Evolutionary conservation across 371 early-diverging fungal genomes (phyloP), one percentile per base, ranked within the genome.

Genomic region (Apophysomyces elegans): DNA sequence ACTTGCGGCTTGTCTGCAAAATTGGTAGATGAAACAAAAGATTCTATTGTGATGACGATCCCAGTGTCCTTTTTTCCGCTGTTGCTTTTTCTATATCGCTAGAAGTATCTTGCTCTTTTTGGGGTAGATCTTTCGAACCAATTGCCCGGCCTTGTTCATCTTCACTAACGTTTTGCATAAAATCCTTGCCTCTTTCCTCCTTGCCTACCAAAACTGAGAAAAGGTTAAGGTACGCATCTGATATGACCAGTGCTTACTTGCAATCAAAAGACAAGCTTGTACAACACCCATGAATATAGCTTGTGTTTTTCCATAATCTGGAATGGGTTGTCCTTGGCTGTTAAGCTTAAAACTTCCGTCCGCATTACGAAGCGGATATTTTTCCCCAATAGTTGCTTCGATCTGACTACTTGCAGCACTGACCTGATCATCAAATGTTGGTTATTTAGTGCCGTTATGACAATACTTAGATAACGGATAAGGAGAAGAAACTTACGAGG

Each of bases 361-460:
- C 0, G 58, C 56, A 36, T 72, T 72, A n/a, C 61, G 56, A 5
- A 76, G 39, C 7, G 69, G 74, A 39, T 75, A 75, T 41, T 58
- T 65, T 39, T 84, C 89, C 38, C 86, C 89, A 63, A 87, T 68
- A 6, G 75, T 74, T 14, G 89, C 87, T 61, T 89, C 86, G 32
- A 89, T 87, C 63, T 88, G 88, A 59, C 87, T 84, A 26, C 84
- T 79, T 11, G 86, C 80, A 12, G 89, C 83, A 37, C 83, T 75
- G 43, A 90, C 78, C 77, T 75, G 44, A 6, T 43, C 3, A 16
- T 7, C 7, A 2, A 26, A 6, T 37, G 1, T 47, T 21, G 5
- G 54, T 21, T 7, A 5, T 50, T 50, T 26, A 16, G 0, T 9
- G 6, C 11, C 9, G 21, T 50, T 7, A 47, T 13, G 16, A 47